Conservation (phyloP, 2,329 filamentous ascomycete genomes). For the Cladosporium sp. region DNA sequence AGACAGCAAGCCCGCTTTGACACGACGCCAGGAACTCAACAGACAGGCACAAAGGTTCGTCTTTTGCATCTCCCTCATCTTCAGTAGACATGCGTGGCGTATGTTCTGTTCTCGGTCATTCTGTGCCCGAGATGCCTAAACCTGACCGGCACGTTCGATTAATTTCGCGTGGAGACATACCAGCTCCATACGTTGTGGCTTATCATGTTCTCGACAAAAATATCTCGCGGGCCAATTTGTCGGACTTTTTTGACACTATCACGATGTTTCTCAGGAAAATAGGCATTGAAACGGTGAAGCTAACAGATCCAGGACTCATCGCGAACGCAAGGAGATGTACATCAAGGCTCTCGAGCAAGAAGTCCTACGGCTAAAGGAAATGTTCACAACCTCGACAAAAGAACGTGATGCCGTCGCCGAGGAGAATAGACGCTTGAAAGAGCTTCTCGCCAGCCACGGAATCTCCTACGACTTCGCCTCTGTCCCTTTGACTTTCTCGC, state of each 20-base stretch:
- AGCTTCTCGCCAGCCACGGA: slow-evolving; percentile 59
- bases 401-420: slow-evolving; percentile 74
- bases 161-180: background rate
- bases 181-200: background rate
- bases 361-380: slow-evolving; percentile 82
- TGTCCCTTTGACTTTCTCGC: slow-evolving; percentile 38
- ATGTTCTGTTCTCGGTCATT: background rate
- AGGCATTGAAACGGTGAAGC: background rate
- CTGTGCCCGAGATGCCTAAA: background rate
- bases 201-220: background rate
- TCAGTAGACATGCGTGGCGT: background rate
- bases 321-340: slow-evolving; percentile 93
- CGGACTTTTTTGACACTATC: background rate
- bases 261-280: background rate
- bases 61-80: background rate
- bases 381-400: slow-evolving; percentile 70
- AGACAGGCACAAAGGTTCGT: slow-evolving; percentile 88
- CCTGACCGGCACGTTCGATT: background rate
- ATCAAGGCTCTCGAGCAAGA: slow-evolving; percentile 93
- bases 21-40: slow-evolving; percentile 88
- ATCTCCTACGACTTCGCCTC: slow-evolving; percentile 55
- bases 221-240: background rate
- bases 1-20: slow-evolving; percentile 91
- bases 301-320: slow-evolving; percentile 70
- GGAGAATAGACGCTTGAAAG: slow-evolving; percentile 76